phyloP scores from a whole-genome alignment of 768 basidiomycete genomes.

The Trametopsis cervina region DNA sequence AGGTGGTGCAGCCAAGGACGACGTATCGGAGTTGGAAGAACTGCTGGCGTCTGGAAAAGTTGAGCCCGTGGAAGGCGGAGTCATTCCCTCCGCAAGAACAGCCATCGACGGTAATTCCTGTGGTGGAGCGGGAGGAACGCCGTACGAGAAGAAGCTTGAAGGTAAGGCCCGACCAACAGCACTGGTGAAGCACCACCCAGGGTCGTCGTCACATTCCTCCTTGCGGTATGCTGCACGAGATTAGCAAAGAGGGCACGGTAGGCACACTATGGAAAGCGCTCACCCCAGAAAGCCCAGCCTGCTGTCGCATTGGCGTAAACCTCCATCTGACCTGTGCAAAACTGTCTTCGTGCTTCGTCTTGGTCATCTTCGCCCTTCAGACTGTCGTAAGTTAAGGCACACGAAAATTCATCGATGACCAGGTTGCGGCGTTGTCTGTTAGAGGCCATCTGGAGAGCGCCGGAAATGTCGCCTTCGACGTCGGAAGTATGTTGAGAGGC shows the following conservation, averaged over 20 bases:
- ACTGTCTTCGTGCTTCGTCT: constrained; percentile 36
- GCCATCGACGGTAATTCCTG: constrained; percentile 19
- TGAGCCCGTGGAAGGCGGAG: constrained; percentile 9
- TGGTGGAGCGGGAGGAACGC: constrained; percentile 19
- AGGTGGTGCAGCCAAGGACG: background rate
- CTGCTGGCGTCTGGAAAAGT: too few species aligned
- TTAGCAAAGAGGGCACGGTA: background rate
- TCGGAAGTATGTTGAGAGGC: constrained; percentile 38
- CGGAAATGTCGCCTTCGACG: constrained; percentile 22
- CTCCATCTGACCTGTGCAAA: constrained; percentile 53
- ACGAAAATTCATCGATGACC: constrained; percentile 48
- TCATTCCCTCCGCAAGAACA: constrained; percentile 16
- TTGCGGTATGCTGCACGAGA: constrained; percentile 45
- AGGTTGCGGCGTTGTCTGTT: constrained; percentile 32
- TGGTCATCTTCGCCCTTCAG: constrained; percentile 40
- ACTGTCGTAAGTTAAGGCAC: constrained; percentile 42
- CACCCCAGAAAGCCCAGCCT: constrained; percentile 71
- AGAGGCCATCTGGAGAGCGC: constrained; percentile 23
- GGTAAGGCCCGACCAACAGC: constrained; percentile 55
- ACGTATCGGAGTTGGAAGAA: background rate
- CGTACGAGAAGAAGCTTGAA: constrained; percentile 49
- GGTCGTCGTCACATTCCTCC: constrained; percentile 51
- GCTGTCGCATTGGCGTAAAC: constrained; percentile 48
- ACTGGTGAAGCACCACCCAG: constrained; percentile 64
- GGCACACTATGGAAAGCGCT: constrained; percentile 24